Base-by-base conservation (phyloP, 257 asterid genomes). In the Handroanthus guayacan region DNA sequence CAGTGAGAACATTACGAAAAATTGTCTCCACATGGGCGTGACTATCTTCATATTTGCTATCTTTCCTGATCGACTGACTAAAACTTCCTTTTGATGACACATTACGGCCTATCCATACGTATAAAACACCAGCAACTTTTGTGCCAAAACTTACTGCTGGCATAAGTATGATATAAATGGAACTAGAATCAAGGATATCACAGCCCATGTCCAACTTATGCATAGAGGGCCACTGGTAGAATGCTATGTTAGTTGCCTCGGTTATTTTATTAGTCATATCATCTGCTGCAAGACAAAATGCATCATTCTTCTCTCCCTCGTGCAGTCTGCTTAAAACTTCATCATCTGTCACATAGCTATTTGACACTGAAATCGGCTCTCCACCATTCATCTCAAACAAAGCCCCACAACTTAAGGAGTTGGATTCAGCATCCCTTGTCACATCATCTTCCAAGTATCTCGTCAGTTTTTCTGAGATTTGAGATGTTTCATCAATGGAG, bases 181-280 rank as follows among this genome's bases (percentile, higher is more conserved):
- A 83, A 39, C 82, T 62, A 5, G 93, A 83, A 82, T 86, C 87
- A 55, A 81, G 82, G 72, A 75, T 14, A 72, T 79, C 78, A 37
- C 61, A 68, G 43, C 54, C 66, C 77, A 68, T 81, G 16, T 79
- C 82, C 55, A 84, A 31, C 78, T 76, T 76, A 56, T 63, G 68
- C 88, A 86, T 75, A 9, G 87, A 85, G 75, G 89, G 90, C 85
- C 96, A 85, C 66, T 79, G 80, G 72, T 86, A 82, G 61, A 88
- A 57, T 56, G 76, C 81, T 50, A 79, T 36, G 73, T 73, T 75
- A 86, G 78, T 61, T 48, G 75, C 41, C 55, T 60, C 82, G 20
- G 75, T 76, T 31, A 75, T 18, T 48, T 50, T 63, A 71, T 68
- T 62, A n/a, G 75, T 47, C 58, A 55, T 50, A 62, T 61, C 82